These are phyloP conservation scores for Leccinum subtestaceum DNA, from an alignment of 768 basidiomycete genomes.

Conservation along the genomic window DNA sequence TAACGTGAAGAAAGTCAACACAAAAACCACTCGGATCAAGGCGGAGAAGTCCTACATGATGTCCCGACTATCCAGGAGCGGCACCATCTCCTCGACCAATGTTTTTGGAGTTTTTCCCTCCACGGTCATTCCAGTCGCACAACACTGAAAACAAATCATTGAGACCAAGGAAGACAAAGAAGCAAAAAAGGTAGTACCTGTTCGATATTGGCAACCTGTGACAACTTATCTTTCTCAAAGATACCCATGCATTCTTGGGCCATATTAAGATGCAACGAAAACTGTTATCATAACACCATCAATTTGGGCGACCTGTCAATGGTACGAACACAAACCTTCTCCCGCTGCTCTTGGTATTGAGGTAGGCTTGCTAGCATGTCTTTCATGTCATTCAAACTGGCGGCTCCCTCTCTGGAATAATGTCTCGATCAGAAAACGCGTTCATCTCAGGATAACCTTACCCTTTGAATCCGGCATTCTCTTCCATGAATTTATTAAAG, in stretches of 20 bases:
- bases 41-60: constrained; percentile 57
- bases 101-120: constrained; percentile 95
- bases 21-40: not conserved
- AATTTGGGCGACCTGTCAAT: not conserved
- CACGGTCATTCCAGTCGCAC: constrained; percentile 86
- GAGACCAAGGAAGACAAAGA: not conserved
- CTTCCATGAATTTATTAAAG: constrained; percentile 91
- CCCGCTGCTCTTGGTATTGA: constrained; percentile 92
- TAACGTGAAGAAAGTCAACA: constrained; percentile 30
- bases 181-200: constrained; percentile 50
- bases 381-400: constrained; percentile 95
- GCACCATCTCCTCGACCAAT: constrained; percentile 98
- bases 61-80: constrained; percentile 82
- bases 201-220: constrained; percentile 83
- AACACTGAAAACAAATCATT: constrained; percentile 55
- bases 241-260: constrained; percentile 95
- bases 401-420: constrained; percentile 63
- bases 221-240: constrained; percentile 85
- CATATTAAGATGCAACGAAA: constrained; percentile 95
- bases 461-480: constrained; percentile 95
- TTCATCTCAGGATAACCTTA: constrained; percentile 34
- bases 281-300: constrained; percentile 47
- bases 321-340: constrained; percentile 58
- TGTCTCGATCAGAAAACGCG: constrained; percentile 2
- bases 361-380: constrained; percentile 96